These are phyloP conservation scores for Acacia melanoxylon DNA, from an alignment of 306 rosid genomes.

Conservation along the genomic window DNA sequence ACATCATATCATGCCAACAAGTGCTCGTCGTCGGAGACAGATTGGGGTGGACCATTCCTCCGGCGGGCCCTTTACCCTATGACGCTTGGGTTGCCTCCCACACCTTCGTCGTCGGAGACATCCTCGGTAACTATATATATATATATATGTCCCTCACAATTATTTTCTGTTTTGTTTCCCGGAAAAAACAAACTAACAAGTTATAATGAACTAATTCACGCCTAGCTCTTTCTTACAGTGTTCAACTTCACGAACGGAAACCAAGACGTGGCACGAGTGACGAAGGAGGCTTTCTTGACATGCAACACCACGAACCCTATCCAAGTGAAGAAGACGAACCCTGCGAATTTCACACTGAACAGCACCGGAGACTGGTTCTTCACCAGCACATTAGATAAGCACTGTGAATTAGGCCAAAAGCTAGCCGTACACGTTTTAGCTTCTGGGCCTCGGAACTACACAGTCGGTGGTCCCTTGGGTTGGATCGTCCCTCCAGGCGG, in stretches of 20 bases:
- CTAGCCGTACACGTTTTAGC: conserved; percentile 43
- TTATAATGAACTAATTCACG: background rate
- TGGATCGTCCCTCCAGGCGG: conserved; percentile 52
- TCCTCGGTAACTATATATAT: conserved; percentile 33
- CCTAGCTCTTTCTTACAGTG: conserved; percentile 2
- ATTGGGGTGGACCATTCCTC: conserved; percentile 53
- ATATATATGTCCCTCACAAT: background rate
- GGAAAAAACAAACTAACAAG: background rate
- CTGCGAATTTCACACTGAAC: conserved; percentile 53
- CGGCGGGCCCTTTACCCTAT: conserved; percentile 30
- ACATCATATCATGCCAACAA: background rate
- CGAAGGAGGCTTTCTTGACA: conserved; percentile 41
- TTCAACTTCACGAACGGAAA: conserved; percentile 57
- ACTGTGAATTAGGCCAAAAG: conserved; percentile 48
- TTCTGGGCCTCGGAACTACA: conserved; percentile 38
- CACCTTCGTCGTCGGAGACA: conserved; percentile 40
- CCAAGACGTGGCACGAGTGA: conserved; percentile 59
- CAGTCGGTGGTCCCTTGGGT: conserved; percentile 49
- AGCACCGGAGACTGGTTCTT: conserved; percentile 47
- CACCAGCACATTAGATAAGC: conserved; percentile 46
- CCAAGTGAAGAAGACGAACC: conserved; percentile 33
- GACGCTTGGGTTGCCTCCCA: conserved; percentile 37
- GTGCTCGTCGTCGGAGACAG: background rate
- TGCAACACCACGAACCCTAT: conserved; percentile 59
- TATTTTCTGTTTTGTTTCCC: background rate